Base-by-base conservation (phyloP, 2,329 filamentous ascomycete species). In the Sclerotinia glacialis region DNA sequence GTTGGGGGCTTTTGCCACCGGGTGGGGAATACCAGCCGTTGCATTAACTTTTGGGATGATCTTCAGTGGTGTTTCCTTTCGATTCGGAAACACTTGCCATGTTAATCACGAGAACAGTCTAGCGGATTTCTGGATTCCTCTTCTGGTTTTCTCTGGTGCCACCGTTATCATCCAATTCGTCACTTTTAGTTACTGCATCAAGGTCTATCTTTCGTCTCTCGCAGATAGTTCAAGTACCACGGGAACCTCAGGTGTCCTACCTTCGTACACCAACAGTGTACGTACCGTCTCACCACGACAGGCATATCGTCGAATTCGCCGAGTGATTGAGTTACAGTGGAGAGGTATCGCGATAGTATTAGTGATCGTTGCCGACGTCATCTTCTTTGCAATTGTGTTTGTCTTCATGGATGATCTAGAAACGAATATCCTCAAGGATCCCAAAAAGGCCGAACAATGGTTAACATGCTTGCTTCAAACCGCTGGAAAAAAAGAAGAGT, bases 341-440 rank as follows among this genome's bases (percentile, higher is more conserved):
- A 86, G 94, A 72, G 94, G 93, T 54, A 94, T 97, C 68, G 86
- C 88, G 53, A 91, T 98, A 68, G 93, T 97, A 18, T 82, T 96
- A 63, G 89, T 97, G 76, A 96, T 98, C 72, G 85, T 97, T 67
- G 85, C 87, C 68, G 93, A 98, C 76, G 92, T 98, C 69, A 88
- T 97, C 74, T 97, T 97, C 83, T 97, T 98, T 78, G 89, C 93
- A 2, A 83, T 97, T 55, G 85, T 97, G 65, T 98, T 98, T 76
- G 89, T 98, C 59, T 91, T 92, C 76, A 85, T 97, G 75, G 91
- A 96, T 78, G 89, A 89, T 72, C 85, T 90, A 21, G 68, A 73
- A 58, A 64, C 69, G 21, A 72, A 69, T 42, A 64, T 73, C 6
- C 44, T 71, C 28, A 74, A 72, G 26, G 71, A 74, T 52, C 80